These are phyloP conservation scores for Polygonum maritimum DNA, from an alignment of 148 eudicot species.

Conservation along the genomic window DNA sequence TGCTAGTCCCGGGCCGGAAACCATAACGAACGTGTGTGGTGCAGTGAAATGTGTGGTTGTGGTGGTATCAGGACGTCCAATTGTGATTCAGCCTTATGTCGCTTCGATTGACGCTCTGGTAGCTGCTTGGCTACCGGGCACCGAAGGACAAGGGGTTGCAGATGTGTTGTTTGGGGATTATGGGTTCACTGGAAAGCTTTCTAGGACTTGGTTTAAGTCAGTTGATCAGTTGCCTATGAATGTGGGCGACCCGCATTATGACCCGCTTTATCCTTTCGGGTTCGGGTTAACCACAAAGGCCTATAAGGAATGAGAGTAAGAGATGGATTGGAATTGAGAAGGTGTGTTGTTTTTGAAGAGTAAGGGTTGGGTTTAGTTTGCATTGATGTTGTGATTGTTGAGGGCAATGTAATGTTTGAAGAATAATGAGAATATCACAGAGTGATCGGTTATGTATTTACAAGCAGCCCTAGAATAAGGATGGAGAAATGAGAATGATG, in stretches of 20 bases:
- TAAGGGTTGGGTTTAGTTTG: neutral
- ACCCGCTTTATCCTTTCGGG: conserved; percentile 17
- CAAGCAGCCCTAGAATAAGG: too few species aligned
- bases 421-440: neutral
- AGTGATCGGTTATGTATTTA: too few species aligned
- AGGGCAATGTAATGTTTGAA: neutral
- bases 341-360: neutral
- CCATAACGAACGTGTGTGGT: conserved; percentile 15
- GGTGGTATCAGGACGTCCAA: conserved; percentile 13
- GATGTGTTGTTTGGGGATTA: conserved; percentile 20
- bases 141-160: conserved; percentile 20
- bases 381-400: neutral
- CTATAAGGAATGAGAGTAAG: neutral
- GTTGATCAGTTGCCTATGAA: conserved; percentile 23
- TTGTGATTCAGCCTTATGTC: conserved; percentile 16
- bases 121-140: conserved; percentile 22
- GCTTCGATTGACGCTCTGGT: conserved; percentile 15
- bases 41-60: conserved; percentile 14
- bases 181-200: conserved; percentile 20
- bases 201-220: conserved; percentile 19
- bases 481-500: too few species aligned
- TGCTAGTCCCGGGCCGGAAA: neutral
- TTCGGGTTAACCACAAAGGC: conserved; percentile 30
- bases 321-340: neutral
- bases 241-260: conserved; percentile 18